Evolutionary conservation across 2,329 filamentous ascomycete genomes (phyloP), one percentile per base, ranked within the genome.

Genomic region (Hortaea werneckii): DNA sequence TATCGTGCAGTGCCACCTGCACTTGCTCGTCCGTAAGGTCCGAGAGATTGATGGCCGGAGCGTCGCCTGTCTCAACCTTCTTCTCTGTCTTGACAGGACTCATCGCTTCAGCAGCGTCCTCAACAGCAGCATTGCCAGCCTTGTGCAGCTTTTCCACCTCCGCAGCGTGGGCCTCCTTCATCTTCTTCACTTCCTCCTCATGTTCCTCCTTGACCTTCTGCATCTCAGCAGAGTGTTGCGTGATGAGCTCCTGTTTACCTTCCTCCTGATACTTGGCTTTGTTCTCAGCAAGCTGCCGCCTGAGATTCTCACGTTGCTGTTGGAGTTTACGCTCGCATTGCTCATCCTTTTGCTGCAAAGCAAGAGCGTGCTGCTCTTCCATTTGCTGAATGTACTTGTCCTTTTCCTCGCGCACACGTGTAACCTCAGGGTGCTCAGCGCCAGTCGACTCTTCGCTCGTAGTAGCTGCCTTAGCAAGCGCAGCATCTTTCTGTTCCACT

Each of bases 241-340:
- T 55, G 38, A 60, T 55, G 10, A 68, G 32, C 45, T 62, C 59
- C 44, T 64, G 46, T 20, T 57, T 51, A 7, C 57, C 53, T 39
- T 63, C 58, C 50, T 67, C 72, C 8, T 72, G 55, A 13, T 55
- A 47, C 48, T 56, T 56, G 13, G 56, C 56, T 27, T 54, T 52
- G 13, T 50, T 66, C 42, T 81, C 77, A 6, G 62, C 66, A 11
- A 94, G 72, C 60, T 84, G 87, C 59, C 78, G 80, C 56, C 81
- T 83, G 42, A 87, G 67, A 1, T 76, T 67, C 20, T 77, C 73
- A 58, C 81, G 83, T 82, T 87, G 84, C 60, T 77, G 77, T 38
- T 85, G 78, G 1, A 80, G 80, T 39, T 81, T 75, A 43, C 75
- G 70, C 56, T 75, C 69, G 46, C 72, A 58, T 43, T 71, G 66